Conservation (phyloP, 768 basidiomycete genomes). For the Asterophora lycoperdoides region DNA sequence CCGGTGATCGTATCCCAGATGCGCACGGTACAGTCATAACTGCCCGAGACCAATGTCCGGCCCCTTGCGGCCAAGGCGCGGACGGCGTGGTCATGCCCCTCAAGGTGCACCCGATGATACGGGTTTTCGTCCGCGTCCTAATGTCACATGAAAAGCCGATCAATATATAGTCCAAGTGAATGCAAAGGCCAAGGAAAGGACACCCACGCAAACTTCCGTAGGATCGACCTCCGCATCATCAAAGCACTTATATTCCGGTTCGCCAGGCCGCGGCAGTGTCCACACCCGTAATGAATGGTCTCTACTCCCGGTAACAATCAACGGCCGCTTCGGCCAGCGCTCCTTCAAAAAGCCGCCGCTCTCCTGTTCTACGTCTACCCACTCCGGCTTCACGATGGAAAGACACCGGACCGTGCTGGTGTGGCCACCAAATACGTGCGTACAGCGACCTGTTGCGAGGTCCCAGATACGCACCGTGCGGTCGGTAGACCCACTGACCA, state of each 20-base stretch:
- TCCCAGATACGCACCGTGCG: slow-evolving; percentile 93
- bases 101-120: slow-evolving; percentile 78
- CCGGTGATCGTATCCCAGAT: slow-evolving; percentile 94
- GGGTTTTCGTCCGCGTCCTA: slow-evolving; percentile 77
- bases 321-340: slow-evolving; percentile 62
- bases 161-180: neutral
- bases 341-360: slow-evolving; percentile 59
- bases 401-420: slow-evolving; percentile 95
- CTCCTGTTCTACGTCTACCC: slow-evolving; percentile 69
- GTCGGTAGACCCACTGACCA: slow-evolving; percentile 92
- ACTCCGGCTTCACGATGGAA: slow-evolving; percentile 92
- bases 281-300: slow-evolving; percentile 65
- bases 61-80: slow-evolving; percentile 90
- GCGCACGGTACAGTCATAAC: slow-evolving; percentile 92
- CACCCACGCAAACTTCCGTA: slow-evolving; percentile 35
- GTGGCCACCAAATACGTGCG: slow-evolving; percentile 93
- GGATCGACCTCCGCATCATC: slow-evolving; percentile 59
- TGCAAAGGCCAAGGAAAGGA: neutral
- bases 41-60: slow-evolving; percentile 87
- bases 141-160: slow-evolving; percentile 31
- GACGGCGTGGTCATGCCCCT: slow-evolving; percentile 90
- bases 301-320: slow-evolving; percentile 73
- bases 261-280: slow-evolving; percentile 55
- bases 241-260: slow-evolving; percentile 70
- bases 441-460: slow-evolving; percentile 71